Evolutionary conservation across 2,329 filamentous ascomycete genomes (phyloP).

Genomic region (Hymenoscyphus fructigenus): DNA sequence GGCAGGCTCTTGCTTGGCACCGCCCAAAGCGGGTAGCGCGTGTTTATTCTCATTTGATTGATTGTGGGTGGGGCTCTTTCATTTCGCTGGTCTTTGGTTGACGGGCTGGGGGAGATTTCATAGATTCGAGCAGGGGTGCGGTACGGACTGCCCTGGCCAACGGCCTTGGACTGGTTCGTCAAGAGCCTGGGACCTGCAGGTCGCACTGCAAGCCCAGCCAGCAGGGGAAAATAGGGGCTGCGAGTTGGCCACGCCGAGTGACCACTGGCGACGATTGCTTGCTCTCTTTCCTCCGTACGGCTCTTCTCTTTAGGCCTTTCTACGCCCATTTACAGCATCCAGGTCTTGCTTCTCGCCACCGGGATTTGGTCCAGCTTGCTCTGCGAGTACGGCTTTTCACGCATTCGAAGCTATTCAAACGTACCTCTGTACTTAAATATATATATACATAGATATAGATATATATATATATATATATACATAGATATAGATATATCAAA

Average conservation of each 20-base stretch:
- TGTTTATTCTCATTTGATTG: neutral
- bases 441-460: neutral
- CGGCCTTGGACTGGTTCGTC: neutral
- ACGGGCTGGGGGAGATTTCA: neutral
- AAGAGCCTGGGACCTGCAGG: neutral
- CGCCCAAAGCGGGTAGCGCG: neutral
- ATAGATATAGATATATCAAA: neutral
- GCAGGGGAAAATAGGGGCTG: neutral
- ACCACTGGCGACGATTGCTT: neutral
- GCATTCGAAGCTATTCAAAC: too few species aligned
- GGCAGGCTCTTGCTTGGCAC: neutral
- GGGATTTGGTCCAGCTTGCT: neutral
- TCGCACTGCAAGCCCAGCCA: neutral
- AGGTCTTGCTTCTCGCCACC: neutral
- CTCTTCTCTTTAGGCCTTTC: too few species aligned
- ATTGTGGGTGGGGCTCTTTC: conserved; percentile 1
- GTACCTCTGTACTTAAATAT: too few species aligned
- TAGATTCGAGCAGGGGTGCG: too few species aligned
- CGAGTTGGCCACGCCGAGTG: neutral
- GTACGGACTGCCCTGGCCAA: too few species aligned
- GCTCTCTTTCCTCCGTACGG: too few species aligned
- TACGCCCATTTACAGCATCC: neutral
- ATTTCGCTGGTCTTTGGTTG: neutral
- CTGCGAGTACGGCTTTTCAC: neutral
- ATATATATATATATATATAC: neutral